Percentiles rank a stretch among this genome's conserved stretches.
Evolutionary conservation across 306 rosid genomes (phyloP).

Genomic region (Citrullus mucosospermus): DNA sequence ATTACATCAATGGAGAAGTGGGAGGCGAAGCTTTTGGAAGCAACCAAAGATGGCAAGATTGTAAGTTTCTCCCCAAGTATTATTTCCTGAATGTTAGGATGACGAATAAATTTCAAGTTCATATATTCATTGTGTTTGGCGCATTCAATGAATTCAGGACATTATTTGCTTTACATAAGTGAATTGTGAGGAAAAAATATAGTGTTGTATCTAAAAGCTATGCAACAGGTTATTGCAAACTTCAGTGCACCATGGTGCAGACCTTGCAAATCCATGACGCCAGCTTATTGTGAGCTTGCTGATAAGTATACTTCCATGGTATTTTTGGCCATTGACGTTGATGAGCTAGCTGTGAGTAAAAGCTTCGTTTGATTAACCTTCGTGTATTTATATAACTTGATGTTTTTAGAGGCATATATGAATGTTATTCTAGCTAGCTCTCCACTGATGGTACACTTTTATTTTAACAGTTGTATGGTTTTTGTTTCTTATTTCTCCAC

Average conservation of each 20-base stretch:
- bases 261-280: conserved; percentile 49
- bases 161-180: neutral
- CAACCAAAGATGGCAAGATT: conserved; percentile 49
- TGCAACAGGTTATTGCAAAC: conserved; percentile 58
- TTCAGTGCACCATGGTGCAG: conserved; percentile 84
- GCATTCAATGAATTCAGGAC: neutral
- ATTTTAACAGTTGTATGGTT: neutral
- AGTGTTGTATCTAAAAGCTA: neutral
- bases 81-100: neutral
- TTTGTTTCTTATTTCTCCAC: neutral
- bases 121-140: neutral
- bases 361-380: neutral
- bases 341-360: conserved; percentile 59
- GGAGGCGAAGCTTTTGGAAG: conserved; percentile 65
- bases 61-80: conserved; percentile 28
- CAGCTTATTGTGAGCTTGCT: conserved; percentile 52
- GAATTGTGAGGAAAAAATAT: neutral
- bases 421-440: neutral
- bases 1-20: conserved; percentile 51
- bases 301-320: conserved; percentile 50
- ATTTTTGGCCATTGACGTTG: conserved; percentile 67
- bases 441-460: neutral
- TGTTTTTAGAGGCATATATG: neutral
- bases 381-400: neutral
- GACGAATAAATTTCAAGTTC: neutral